Conservation (phyloP, 768 basidiomycete genomes). For the Botryobasidium botryosum region DNA sequence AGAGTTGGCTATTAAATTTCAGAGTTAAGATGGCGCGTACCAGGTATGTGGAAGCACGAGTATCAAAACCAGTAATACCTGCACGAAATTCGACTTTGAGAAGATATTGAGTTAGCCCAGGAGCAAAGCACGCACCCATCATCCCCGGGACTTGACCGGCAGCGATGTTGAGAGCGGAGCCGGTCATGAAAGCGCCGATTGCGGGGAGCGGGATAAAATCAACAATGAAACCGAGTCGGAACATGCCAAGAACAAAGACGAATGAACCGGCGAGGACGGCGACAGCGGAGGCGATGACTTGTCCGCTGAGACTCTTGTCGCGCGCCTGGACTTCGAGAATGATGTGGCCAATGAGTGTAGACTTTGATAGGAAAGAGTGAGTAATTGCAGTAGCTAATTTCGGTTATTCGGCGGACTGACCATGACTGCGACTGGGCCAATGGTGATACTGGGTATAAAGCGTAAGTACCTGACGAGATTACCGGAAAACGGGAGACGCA, state of each 20-base stretch:
- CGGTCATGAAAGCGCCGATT: constrained; percentile 65
- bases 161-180: constrained; percentile 87
- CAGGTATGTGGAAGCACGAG: constrained; percentile 71
- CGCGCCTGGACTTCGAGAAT: constrained; percentile 40
- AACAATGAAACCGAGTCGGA: constrained; percentile 85
- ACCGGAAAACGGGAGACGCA: constrained; percentile 1
- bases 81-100: not conserved
- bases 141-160: constrained; percentile 77
- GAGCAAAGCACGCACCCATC: constrained; percentile 49
- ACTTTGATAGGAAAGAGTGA: constrained; percentile 8
- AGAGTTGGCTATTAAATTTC: no score
- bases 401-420: no score
- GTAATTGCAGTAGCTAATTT: no score
- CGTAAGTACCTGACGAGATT: not conserved
- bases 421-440: constrained; percentile 98
- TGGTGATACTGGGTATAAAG: constrained; percentile 43
- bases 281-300: constrained; percentile 64
- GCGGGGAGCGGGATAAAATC: constrained; percentile 75
- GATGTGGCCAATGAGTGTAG: constrained; percentile 37
- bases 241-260: constrained; percentile 72
- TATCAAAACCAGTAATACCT: constrained; percentile 28
- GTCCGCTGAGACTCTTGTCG: constrained; percentile 31
- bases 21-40: no score
- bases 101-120: constrained; percentile 5
- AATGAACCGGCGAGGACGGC: constrained; percentile 85